These are phyloP conservation scores for Alloteropsis angusta DNA, from an alignment of 202 grass and related monocot species.

Conservation along the genomic window DNA sequence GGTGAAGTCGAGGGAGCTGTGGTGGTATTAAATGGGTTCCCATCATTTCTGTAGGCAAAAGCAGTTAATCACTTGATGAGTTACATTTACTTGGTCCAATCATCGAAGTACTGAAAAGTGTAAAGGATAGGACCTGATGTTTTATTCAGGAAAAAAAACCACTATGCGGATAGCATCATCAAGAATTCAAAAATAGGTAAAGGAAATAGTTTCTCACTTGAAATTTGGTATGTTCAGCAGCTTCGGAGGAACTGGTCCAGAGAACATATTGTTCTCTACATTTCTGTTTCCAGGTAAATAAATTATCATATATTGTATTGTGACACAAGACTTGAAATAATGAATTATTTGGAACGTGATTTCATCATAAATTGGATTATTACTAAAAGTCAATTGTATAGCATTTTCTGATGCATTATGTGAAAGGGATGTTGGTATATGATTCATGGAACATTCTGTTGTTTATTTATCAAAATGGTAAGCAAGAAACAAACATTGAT, in stretches of 20 bases:
- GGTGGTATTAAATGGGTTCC: constrained; percentile 87
- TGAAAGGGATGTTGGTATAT: not conserved
- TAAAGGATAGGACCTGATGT: constrained; percentile 8
- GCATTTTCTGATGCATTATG: not conserved
- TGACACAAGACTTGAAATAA: not conserved
- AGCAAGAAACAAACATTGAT: not conserved
- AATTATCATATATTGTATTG: constrained; percentile 29
- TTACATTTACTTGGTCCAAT: constrained; percentile 9
- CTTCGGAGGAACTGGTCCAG: constrained; percentile 74
- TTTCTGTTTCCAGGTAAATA: constrained; percentile 54
- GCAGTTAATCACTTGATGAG: constrained; percentile 12
- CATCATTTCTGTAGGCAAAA: constrained; percentile 69
- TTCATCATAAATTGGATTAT: constrained; percentile 10
- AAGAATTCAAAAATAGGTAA: constrained; percentile 10
- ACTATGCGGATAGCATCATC: not conserved
- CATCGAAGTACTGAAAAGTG: constrained; percentile 11
- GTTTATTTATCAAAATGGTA: not conserved
- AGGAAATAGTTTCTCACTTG: constrained; percentile 55
- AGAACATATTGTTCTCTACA: constrained; percentile 96
- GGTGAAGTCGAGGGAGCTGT: constrained; percentile 58
- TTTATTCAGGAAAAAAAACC: not conserved
- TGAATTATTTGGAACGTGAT: constrained; percentile 2
- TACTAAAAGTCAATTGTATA: constrained; percentile 1
- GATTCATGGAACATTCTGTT: not conserved
- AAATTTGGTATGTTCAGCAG: constrained; percentile 80